Base-by-base conservation (phyloP, 495 filamentous ascomycete genomes). In the Poronia punctata region DNA sequence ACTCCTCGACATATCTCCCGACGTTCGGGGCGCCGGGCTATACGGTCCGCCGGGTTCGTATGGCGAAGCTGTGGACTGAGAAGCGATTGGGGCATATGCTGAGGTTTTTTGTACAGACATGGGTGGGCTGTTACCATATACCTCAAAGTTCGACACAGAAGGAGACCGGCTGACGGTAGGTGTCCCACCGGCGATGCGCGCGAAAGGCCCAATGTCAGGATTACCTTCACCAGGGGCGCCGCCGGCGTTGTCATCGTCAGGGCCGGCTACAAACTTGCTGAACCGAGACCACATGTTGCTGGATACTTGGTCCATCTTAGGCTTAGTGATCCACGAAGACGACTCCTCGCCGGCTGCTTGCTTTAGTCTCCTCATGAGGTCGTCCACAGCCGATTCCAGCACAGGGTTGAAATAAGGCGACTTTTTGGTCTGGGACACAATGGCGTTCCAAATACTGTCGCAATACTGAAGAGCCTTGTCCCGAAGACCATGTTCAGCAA, bases 241-340 rank as follows among this genome's bases (percentile, higher is more conserved):
- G 3, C 75, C 78, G 16, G 65, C 68, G 26, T 64, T 66, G 4
- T 78, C 75, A 35, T 77, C 78, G 18, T 97, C 90, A 37, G 95
- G 90, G 4, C 93, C 93, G 38, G 84, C 82, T 35, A 99, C 86
- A 51, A 97, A 97, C 43, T 84, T 94, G 56, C 84, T 95, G 65
- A 99, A 94, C 21, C 80, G 85, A 36, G 80, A 83, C 79, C 84
- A 90, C 59, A 96, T 77, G 11, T 81, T 83, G 31, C 78, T 83
- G 11, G 86, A 93, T 0, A 97, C 86, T 55, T 88, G 94, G 57
- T 92, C 88, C 74, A 96, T 90, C 61, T 80, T 96, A 9, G 93
- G 86, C 58, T 86, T 92, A 1, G 86, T 84, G 27, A 97, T 88
- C 87, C 88, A 95, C 1, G 70, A 75, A 37, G 61, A 64, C 7